These are phyloP conservation scores for Clarkia xantiana DNA, from an alignment of 345 rosid species.

Conservation along the genomic window DNA sequence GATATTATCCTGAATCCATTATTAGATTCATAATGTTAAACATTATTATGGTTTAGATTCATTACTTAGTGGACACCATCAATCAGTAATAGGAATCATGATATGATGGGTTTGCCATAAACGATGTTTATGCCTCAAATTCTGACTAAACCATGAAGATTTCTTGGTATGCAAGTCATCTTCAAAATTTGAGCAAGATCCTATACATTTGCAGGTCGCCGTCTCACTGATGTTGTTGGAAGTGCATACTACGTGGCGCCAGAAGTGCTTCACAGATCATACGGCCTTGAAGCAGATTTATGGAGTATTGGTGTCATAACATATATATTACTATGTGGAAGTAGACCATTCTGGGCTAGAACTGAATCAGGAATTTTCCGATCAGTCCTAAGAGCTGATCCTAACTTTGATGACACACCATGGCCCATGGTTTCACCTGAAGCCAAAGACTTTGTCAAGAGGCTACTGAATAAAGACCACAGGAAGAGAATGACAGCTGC, in stretches of 20 bases:
- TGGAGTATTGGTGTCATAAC: conserved; percentile 97
- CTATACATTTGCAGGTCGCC: conserved; percentile 47
- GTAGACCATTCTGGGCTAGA: conserved; percentile 91
- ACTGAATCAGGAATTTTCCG: conserved; percentile 97
- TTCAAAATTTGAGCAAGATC: background rate
- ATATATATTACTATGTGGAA: conserved; percentile 87
- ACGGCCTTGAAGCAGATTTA: conserved; percentile 82
- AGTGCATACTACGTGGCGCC: conserved; percentile 99
- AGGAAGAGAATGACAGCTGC: conserved; percentile 97
- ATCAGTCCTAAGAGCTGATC: conserved; percentile 82
- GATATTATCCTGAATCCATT: too few relatives aligned
- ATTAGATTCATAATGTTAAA: too few relatives aligned
- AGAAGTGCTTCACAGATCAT: conserved; percentile 95
- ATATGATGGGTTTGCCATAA: too few relatives aligned
- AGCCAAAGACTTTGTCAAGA: conserved; percentile 81
- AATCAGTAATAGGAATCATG: too few relatives aligned
- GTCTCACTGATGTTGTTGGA: conserved; percentile 93
- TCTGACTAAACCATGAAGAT: too few relatives aligned
- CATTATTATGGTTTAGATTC: too few relatives aligned
- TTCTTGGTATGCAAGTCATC: background rate
- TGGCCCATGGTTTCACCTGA: conserved; percentile 82
- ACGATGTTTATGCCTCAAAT: too few relatives aligned
- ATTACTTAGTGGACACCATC: too few relatives aligned
- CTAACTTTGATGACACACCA: conserved; percentile 77
- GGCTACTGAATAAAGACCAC: conserved; percentile 88